Evolutionary conservation across 495 filamentous ascomycete species (phyloP).

Genomic region (Talaromyces stipitatus): DNA sequence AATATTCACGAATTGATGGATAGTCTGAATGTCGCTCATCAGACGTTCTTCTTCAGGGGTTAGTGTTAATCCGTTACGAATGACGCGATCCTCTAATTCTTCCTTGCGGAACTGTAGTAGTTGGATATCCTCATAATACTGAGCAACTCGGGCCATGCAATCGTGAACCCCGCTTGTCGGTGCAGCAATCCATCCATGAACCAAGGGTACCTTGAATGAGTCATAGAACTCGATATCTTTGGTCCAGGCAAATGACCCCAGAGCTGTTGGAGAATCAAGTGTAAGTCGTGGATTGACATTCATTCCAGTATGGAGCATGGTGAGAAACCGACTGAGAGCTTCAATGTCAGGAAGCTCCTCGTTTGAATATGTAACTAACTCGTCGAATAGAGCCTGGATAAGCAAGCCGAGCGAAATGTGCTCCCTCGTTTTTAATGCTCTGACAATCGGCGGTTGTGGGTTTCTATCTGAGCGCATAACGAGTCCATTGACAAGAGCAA

Average conservation of each 20-base stretch:
- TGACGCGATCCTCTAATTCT: slow-evolving; percentile 75
- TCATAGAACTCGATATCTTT: slow-evolving; percentile 79
- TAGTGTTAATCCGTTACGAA: slow-evolving; percentile 36
- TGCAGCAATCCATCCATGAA: slow-evolving; percentile 88
- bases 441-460: slow-evolving; percentile 60
- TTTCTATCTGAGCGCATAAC: slow-evolving; percentile 66
- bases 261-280: slow-evolving; percentile 37
- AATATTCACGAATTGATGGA: slow-evolving; percentile 68
- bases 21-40: slow-evolving; percentile 70
- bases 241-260: slow-evolving; percentile 74
- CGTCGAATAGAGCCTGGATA: slow-evolving; percentile 82
- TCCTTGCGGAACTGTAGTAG: slow-evolving; percentile 80
- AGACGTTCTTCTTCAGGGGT: slow-evolving; percentile 52
- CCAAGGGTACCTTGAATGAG: slow-evolving; percentile 76
- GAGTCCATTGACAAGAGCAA: slow-evolving; percentile 90
- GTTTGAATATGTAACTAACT: slow-evolving; percentile 65
- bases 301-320: slow-evolving; percentile 92
- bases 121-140: slow-evolving; percentile 85
- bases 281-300: slow-evolving; percentile 92
- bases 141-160: slow-evolving; percentile 63
- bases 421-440: slow-evolving; percentile 69
- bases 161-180: slow-evolving; percentile 52
- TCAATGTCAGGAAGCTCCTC: slow-evolving; percentile 73
- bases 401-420: slow-evolving; percentile 80
- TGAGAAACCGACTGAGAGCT: slow-evolving; percentile 78